Percentiles rank a stretch among this genome's conserved stretches.
These are phyloP conservation scores for Lichtheimia ornata DNA, from an alignment of 371 early-diverging fungal species.

Conservation along the genomic window DNA sequence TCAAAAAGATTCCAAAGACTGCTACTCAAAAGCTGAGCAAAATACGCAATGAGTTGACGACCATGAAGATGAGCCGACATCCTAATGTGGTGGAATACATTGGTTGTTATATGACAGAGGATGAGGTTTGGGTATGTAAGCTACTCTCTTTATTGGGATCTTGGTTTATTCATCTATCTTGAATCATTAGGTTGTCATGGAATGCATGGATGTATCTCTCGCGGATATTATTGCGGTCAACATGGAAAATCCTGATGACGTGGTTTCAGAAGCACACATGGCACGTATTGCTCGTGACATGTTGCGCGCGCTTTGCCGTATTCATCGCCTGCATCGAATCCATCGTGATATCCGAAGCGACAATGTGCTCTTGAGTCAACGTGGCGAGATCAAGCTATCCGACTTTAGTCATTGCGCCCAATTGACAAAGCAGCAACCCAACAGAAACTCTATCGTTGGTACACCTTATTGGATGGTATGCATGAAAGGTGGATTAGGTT, in stretches of 20 bases:
- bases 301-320: conserved; percentile 82
- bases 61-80: conserved; percentile 71
- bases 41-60: conserved; percentile 69
- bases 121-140: conserved; percentile 55
- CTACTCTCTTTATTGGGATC: neutral
- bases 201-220: conserved; percentile 81
- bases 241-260: conserved; percentile 37
- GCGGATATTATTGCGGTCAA: conserved; percentile 71
- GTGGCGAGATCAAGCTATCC: conserved; percentile 75
- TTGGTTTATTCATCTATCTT: neutral
- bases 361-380: conserved; percentile 70
- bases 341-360: conserved; percentile 95
- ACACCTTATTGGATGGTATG: conserved; percentile 92
- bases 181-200: conserved; percentile 68
- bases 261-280: conserved; percentile 63
- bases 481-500: neutral
- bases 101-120: conserved; percentile 61
- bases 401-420: conserved; percentile 78
- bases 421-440: conserved; percentile 57
- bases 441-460: conserved; percentile 72
- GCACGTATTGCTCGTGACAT: conserved; percentile 77
- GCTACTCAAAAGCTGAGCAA: conserved; percentile 68
- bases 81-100: conserved; percentile 74
- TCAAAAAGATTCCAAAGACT: conserved; percentile 70
- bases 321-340: conserved; percentile 89